These are phyloP conservation scores for Orbilia blumenaviensis DNA, from an alignment of 2,329 filamentous ascomycete genomes.

Conservation along the genomic window DNA sequence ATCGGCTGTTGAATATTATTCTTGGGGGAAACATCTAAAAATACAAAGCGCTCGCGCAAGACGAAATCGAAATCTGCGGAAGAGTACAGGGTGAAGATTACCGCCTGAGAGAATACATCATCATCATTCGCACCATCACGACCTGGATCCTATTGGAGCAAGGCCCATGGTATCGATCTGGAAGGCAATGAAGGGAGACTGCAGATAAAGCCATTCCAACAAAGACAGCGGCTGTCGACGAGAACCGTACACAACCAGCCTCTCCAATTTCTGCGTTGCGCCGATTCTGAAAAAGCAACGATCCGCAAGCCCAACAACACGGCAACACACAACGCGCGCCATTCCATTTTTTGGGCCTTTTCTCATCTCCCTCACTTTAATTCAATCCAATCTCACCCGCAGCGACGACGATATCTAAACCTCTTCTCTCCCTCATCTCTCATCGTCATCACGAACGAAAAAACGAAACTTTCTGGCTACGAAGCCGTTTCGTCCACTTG, in stretches of 20 bases:
- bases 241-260: slow-evolving; percentile 21
- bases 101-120: not conserved
- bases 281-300: slow-evolving; percentile 39
- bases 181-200: slow-evolving; percentile 45
- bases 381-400: slow-evolving; percentile 20
- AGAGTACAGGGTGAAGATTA: slow-evolving; percentile 9
- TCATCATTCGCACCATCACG: not conserved
- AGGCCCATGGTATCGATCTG: slow-evolving; percentile 10
- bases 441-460: not conserved
- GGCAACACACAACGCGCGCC: slow-evolving; percentile 50
- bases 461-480: not conserved
- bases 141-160: slow-evolving; percentile 20
- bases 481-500: not conserved
- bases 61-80: slow-evolving; percentile 1
- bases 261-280: slow-evolving; percentile 49
- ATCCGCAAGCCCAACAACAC: slow-evolving; percentile 37
- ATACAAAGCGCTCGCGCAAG: slow-evolving; percentile 15
- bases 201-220: slow-evolving; percentile 1
- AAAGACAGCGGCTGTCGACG: slow-evolving; percentile 34
- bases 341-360: slow-evolving; percentile 36
- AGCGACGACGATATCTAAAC: slow-evolving; percentile 15
- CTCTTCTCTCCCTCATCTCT: not conserved
- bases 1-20: slow-evolving; percentile 4
- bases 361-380: slow-evolving; percentile 15
- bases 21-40: slow-evolving; percentile 1